These are phyloP conservation scores for Torulaspora gathmanii DNA, from an alignment of 805 yeast species.

Conservation along the genomic window DNA sequence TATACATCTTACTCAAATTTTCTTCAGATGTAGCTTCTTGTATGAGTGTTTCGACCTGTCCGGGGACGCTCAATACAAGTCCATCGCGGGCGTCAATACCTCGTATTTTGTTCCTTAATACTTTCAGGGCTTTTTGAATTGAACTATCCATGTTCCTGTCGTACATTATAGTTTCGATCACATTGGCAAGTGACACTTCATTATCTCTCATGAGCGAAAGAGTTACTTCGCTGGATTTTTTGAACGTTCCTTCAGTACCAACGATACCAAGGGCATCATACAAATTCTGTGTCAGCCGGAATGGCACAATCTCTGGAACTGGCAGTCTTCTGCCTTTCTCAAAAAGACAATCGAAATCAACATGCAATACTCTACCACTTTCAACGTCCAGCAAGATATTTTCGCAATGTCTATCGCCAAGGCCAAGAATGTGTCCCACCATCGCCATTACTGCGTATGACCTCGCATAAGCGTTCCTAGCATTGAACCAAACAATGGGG, in stretches of 20 bases:
- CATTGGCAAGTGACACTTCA: slow-evolving; percentile 82
- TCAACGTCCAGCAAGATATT: slow-evolving; percentile 70
- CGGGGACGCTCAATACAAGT: slow-evolving; percentile 81
- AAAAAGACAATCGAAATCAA: slow-evolving; percentile 93
- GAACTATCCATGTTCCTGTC: slow-evolving; percentile 60
- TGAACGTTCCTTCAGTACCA: slow-evolving; percentile 85
- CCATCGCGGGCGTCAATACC: slow-evolving; percentile 82
- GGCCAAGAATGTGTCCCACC: slow-evolving; percentile 88
- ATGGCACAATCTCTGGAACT: slow-evolving; percentile 93
- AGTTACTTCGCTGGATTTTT: slow-evolving; percentile 82
- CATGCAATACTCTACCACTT: slow-evolving; percentile 81
- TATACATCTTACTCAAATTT: slow-evolving; percentile 78
- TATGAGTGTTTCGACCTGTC: slow-evolving; percentile 86
- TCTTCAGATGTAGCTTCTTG: slow-evolving; percentile 73
- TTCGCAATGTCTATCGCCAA: slow-evolving; percentile 96
- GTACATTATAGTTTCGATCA: slow-evolving; percentile 84
- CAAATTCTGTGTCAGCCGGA: slow-evolving; percentile 82
- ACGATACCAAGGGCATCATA: slow-evolving; percentile 85
- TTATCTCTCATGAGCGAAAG: slow-evolving; percentile 64
- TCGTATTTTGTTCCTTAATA: slow-evolving; percentile 72
- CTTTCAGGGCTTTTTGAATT: slow-evolving; percentile 58
- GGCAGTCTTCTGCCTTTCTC: slow-evolving; percentile 71
- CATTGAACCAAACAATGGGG: slow-evolving; percentile 80
- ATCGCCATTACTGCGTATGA: slow-evolving; percentile 95
- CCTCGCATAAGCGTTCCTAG: slow-evolving; percentile 67